Base-by-base conservation (phyloP, 2,329 filamentous ascomycete genomes). In the Scedosporium apiospermum region DNA sequence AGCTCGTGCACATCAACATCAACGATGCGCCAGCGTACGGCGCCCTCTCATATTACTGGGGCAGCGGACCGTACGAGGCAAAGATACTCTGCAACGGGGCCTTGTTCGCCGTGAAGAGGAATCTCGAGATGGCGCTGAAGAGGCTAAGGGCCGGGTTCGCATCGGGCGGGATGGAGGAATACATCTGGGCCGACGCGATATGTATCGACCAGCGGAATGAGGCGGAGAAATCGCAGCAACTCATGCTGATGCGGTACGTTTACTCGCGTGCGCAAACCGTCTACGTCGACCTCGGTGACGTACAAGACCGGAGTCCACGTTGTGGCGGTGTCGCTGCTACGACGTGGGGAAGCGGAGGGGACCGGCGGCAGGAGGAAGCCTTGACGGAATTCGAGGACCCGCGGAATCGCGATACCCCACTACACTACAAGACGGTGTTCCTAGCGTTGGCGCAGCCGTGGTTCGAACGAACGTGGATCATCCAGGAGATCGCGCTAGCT, bases 161-260 rank as follows among this genome's bases (percentile, higher is more conserved):
- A 9, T 16, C 58, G 4, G 18, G 58, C 5, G 18, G 18, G 60
- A 9, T 69, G 68, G 70, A 67, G 68, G 7, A 68, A 70, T 57
- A 66, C 66, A 10, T 62, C 69, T 55, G 51, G 51, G 51, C 51
- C 18, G 51, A 55, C 23, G 51, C 51, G 18, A 55, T 55, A 18
- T 55, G 70, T 23, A 70, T 71, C 63, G 69, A 71, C 62, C 68
- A 71, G 53, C 41, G 65, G 16, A 67, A 70, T 18, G 26, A 55
- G 5, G 62, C 60, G 4, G 69, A 71, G 58, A 71, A 69, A 61
- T 65, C 51, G 53, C 23, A 59, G 4, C 70, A 71, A 60, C 67
- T 71, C 5, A 62, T 66, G 21, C 64, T 67, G 57, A 71, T 71
- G 70, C 64, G 65, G 34, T 61, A 61, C 6, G 69, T 71, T 14